Percentiles rank a stretch among this genome's conserved stretches.
phyloP scores from a whole-genome alignment of 75 land plant species.

The Azolla pinnata region DNA sequence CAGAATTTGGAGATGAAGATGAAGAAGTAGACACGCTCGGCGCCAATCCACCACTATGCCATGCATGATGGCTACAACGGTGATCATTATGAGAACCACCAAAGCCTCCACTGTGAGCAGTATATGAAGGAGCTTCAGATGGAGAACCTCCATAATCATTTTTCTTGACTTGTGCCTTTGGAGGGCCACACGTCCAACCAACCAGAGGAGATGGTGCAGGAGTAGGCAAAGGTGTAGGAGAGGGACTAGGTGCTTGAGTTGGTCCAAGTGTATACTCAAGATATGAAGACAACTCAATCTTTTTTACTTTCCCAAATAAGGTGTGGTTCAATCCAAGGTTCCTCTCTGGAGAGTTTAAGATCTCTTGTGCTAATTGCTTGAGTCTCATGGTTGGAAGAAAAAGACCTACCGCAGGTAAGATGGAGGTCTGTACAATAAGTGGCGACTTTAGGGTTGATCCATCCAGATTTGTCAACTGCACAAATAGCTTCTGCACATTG shows the following conservation, averaged over 20 bases:
- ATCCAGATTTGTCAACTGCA: constrained; percentile 40
- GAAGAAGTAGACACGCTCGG: neutral
- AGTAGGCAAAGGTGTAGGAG: constrained; percentile 30
- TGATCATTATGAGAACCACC: too few species aligned
- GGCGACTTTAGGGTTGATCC: constrained; percentile 54
- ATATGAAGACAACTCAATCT: constrained; percentile 49
- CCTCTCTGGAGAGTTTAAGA: constrained; percentile 31
- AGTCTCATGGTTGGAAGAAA: constrained; percentile 32
- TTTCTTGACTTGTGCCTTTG: constrained; percentile 14
- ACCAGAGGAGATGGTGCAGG: constrained; percentile 14
- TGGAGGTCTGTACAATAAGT: constrained; percentile 40
- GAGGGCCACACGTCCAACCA: constrained; percentile 3
- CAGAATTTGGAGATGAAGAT: neutral
- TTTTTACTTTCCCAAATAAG: constrained; percentile 64
- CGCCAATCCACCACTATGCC: too few species aligned
- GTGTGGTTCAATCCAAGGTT: constrained; percentile 71
- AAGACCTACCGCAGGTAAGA: constrained; percentile 43
- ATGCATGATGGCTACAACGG: too few species aligned
- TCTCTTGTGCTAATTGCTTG: constrained; percentile 56
- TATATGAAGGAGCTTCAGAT: neutral
- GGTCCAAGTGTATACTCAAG: constrained; percentile 23
- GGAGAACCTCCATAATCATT: constrained; percentile 5
- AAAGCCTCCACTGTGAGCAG: neutral
- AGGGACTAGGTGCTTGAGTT: constrained; percentile 6
- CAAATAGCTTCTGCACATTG: constrained; percentile 49